These are phyloP conservation scores for Hymenotorrendiella dingleyae DNA, from an alignment of 2,329 filamentous ascomycete genomes.

Conservation along the genomic window DNA sequence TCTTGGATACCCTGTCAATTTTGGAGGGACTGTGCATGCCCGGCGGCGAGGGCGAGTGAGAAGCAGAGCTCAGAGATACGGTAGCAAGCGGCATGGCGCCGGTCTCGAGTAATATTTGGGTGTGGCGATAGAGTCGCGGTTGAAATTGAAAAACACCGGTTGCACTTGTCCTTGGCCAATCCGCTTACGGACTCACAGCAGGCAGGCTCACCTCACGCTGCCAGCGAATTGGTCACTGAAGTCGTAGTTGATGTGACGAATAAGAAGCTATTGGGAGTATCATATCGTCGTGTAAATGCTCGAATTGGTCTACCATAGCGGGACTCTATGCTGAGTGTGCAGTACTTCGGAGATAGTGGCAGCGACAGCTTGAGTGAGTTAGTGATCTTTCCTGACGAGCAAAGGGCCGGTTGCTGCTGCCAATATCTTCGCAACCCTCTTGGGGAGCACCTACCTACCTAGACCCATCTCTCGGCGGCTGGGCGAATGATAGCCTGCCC, in stretches of 20 bases:
- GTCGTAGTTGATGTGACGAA: not conserved
- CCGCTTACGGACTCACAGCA: not conserved
- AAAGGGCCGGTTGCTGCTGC: not conserved
- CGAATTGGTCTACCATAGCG: not conserved
- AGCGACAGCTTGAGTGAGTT: no score
- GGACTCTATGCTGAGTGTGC: not conserved
- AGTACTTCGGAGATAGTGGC: slow-evolving; percentile 1
- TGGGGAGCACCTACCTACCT: no score
- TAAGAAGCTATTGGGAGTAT: not conserved
- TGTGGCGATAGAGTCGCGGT: not conserved
- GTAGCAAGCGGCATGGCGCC: no score
- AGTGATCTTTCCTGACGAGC: not conserved
- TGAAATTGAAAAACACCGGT: not conserved
- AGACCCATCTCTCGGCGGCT: no score
- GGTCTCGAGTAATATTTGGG: no score
- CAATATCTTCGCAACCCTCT: not conserved
- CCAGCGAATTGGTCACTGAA: not conserved
- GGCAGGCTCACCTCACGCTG: not conserved
- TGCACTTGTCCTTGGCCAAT: not conserved
- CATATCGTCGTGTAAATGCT: not conserved
- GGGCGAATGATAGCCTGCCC: no score
- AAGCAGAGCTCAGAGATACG: not conserved
- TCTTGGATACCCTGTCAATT: slow-evolving; percentile 7
- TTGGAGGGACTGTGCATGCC: slow-evolving; percentile 1
- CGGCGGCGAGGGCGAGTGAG: not conserved